A percentile compares a stretch with the other conserved stretches of the same genome.
Evolutionary conservation across 805 yeast species (phyloP).

Genomic region (Metschnikowia cerradonensis): DNA sequence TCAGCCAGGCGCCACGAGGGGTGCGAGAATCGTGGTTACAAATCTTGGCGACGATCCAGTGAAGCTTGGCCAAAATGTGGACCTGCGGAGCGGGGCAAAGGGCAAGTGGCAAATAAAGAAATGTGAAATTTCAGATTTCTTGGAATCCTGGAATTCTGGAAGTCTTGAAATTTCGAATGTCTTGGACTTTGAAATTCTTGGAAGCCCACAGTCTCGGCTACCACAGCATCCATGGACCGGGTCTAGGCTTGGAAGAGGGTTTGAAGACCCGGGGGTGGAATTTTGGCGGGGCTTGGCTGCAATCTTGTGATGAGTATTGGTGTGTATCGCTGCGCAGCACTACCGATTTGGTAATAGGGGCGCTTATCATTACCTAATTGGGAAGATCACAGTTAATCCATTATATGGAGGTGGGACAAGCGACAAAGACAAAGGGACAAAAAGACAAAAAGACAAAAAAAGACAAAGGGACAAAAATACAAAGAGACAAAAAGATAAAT

Average conservation of each 20-base stretch:
- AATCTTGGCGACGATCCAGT: background rate
- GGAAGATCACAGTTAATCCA: background rate
- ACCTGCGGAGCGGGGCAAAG: no score
- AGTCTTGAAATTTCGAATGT: no score
- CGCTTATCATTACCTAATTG: background rate
- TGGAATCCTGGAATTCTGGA: no score
- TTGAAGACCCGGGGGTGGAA: no score
- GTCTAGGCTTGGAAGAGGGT: background rate
- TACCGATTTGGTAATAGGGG: background rate
- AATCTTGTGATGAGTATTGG: background rate
- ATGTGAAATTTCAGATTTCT: no score
- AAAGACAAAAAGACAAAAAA: no score
- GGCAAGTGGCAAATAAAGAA: no score
- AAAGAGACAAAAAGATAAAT: background rate
- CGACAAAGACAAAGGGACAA: no score
- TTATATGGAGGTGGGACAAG: no score
- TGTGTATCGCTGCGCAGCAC: background rate
- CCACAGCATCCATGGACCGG: background rate
- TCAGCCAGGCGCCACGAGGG: background rate
- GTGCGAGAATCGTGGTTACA: background rate
- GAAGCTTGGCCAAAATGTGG: background rate
- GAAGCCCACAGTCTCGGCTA: no score
- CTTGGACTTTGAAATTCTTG: no score
- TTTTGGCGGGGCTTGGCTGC: background rate
- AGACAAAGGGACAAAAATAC: no score